A percentile compares a stretch with the other conserved stretches of the same genome.
phyloP scores from a whole-genome alignment of 108 stramenopile genomes.

The Chaetoceros tenuissimus region DNA sequence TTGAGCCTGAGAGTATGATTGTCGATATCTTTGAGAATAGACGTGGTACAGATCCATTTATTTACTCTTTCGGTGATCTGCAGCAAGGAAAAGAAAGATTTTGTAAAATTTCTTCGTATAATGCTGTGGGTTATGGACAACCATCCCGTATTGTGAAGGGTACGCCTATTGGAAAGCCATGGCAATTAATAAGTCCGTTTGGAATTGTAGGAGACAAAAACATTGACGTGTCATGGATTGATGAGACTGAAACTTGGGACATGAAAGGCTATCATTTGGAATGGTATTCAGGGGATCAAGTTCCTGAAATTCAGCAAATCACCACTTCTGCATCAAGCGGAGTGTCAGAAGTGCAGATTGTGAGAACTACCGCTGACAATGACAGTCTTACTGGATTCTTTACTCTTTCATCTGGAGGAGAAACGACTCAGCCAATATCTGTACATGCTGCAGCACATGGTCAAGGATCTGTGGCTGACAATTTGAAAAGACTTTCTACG shows the following conservation, averaged over 20 bases:
- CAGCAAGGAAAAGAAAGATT: conserved; percentile 45
- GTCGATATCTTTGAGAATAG: conserved; percentile 40
- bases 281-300: conserved; percentile 35
- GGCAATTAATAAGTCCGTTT: conserved; percentile 8
- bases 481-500: conserved; percentile 47
- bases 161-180: conserved; percentile 43
- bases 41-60: conserved; percentile 38
- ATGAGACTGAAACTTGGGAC: conserved; percentile 11
- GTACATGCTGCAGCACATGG: conserved; percentile 69
- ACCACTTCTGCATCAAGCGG: conserved; percentile 61
- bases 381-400: conserved; percentile 71
- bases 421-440: conserved; percentile 62
- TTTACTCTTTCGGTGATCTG: conserved; percentile 38
- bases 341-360: conserved; percentile 45
- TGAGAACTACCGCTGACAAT: conserved; percentile 42
- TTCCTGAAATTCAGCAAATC: conserved; percentile 62
- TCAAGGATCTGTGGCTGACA: conserved; percentile 41
- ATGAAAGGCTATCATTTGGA: conserved; percentile 49
- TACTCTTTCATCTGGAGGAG: conserved; percentile 46
- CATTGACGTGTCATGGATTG: conserved; percentile 34
- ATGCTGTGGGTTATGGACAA: conserved; percentile 51
- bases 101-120: conserved; percentile 70
- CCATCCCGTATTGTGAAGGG: conserved; percentile 31
- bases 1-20: conserved; percentile 19
- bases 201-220: conserved; percentile 18